phyloP scores from a whole-genome alignment of 257 asterid species.

The Plantago ovata region DNA sequence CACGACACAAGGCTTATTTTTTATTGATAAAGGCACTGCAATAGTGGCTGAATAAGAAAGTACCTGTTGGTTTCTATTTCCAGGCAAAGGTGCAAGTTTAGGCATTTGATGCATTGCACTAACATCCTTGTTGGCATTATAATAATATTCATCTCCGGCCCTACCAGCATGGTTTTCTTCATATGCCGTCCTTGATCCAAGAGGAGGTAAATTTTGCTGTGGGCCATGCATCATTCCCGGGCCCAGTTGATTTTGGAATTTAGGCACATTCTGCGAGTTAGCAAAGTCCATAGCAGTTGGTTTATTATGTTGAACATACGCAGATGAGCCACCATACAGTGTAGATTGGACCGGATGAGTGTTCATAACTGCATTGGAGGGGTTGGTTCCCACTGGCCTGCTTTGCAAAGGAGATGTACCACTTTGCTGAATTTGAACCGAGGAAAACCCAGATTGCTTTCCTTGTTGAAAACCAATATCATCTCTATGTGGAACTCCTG shows the following conservation, averaged over 20 bases:
- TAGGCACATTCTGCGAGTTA: slow-evolving; percentile 50
- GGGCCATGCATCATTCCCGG: slow-evolving; percentile 55
- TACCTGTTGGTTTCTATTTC: slow-evolving; percentile 72
- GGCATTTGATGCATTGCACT: slow-evolving; percentile 54
- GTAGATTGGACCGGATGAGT: slow-evolving; percentile 44
- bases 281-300: slow-evolving; percentile 44
- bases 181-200: slow-evolving; percentile 48
- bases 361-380: slow-evolving; percentile 37
- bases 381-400: slow-evolving; percentile 34
- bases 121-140: slow-evolving; percentile 44
- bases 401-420: slow-evolving; percentile 46
- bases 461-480: slow-evolving; percentile 52
- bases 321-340: slow-evolving; percentile 44
- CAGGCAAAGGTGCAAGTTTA: slow-evolving; percentile 81
- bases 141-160: slow-evolving; percentile 54
- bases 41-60: slow-evolving; percentile 17
- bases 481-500: slow-evolving; percentile 46
- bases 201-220: slow-evolving; percentile 48
- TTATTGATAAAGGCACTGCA: background rate
- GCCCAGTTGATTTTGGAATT: slow-evolving; percentile 61
- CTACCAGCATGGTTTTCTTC: slow-evolving; percentile 66
- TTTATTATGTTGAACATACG: slow-evolving; percentile 47
- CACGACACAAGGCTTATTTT: too few relatives aligned
- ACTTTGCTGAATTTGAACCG: slow-evolving; percentile 50
- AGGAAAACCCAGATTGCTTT: slow-evolving; percentile 52